Conservation (phyloP, 2,329 filamentous ascomycete species). For the Neocatenulostroma microsporum region DNA sequence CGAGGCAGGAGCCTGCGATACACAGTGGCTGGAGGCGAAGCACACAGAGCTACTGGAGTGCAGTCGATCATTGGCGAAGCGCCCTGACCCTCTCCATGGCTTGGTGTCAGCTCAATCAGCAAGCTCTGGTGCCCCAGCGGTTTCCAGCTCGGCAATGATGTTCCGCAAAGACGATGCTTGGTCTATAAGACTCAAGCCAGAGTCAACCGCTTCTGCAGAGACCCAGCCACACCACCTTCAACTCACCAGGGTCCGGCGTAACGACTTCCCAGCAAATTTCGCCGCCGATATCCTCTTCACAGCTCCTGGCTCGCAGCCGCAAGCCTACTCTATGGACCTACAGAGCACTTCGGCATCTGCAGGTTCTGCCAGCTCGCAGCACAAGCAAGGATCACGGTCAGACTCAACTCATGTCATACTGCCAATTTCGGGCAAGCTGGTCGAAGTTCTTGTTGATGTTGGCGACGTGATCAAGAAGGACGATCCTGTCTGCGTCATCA, state of each 20-base stretch:
- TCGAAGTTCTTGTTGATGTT: slow-evolving; percentile 51
- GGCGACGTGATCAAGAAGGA: slow-evolving; percentile 45
- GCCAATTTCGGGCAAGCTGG: slow-evolving; percentile 52
- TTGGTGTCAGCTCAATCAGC: slow-evolving; percentile 11
- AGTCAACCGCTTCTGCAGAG: slow-evolving; percentile 21
- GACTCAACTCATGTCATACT: slow-evolving; percentile 48
- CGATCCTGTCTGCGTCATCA: slow-evolving; percentile 51
- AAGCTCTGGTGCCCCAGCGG: slow-evolving; percentile 27
- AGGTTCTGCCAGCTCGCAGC: slow-evolving; percentile 29
- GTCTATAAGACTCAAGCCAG: slow-evolving; percentile 41
- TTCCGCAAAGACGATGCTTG: slow-evolving; percentile 55
- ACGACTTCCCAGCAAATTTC: slow-evolving; percentile 52
- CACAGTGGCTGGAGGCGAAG: slow-evolving; percentile 50
- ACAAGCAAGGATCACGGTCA: slow-evolving; percentile 43
- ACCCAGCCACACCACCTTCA: slow-evolving; percentile 44
- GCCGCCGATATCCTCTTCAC: slow-evolving; percentile 48
- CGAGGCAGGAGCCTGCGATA: slow-evolving; percentile 42
- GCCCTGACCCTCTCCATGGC: slow-evolving; percentile 19
- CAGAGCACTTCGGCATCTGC: slow-evolving; percentile 39
- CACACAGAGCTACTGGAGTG: slow-evolving; percentile 34
- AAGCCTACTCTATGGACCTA: slow-evolving; percentile 37
- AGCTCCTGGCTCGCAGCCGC: slow-evolving; percentile 26
- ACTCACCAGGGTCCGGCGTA: slow-evolving; percentile 48
- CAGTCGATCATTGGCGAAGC: slow-evolving; percentile 12
- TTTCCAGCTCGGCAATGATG: slow-evolving; percentile 34